phyloP scores from a whole-genome alignment of 192 early-diverging fungal species.

The Backusella liffmaniae region DNA sequence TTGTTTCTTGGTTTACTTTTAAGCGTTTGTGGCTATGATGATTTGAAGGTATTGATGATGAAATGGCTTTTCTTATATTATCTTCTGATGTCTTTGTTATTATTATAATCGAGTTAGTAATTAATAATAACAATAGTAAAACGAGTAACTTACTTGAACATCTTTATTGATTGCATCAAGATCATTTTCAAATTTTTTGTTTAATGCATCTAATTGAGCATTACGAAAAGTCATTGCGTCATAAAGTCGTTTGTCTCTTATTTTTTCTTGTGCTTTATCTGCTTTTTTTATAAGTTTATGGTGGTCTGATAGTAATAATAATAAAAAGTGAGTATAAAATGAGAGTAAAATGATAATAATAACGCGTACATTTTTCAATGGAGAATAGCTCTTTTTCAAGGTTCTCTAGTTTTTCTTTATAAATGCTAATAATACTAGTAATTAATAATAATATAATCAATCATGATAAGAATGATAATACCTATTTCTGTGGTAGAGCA shows the following conservation, averaged over 20 bases:
- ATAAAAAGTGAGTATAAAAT: neutral
- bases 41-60: neutral
- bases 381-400: neutral
- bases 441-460: neutral
- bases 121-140: neutral
- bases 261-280: slow-evolving; percentile 5
- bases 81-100: neutral
- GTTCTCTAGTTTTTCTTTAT: neutral
- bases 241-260: neutral
- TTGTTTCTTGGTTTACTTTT: neutral
- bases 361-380: slow-evolving; percentile 5
- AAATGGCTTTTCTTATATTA: slow-evolving; percentile 2
- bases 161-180: neutral
- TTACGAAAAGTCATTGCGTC: neutral
- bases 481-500: neutral
- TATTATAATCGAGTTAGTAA: neutral
- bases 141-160: neutral
- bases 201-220: slow-evolving; percentile 1
- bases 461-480: neutral
- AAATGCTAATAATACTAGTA: neutral
- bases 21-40: neutral
- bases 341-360: neutral
- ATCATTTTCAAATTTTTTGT: neutral
- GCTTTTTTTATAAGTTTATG: slow-evolving; percentile 8
- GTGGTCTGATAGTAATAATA: neutral